A percentile compares a stretch with the other conserved stretches of the same genome.
Evolutionary conservation across 345 rosid species (phyloP).

Genomic region (Melaleuca quinquenervia): DNA sequence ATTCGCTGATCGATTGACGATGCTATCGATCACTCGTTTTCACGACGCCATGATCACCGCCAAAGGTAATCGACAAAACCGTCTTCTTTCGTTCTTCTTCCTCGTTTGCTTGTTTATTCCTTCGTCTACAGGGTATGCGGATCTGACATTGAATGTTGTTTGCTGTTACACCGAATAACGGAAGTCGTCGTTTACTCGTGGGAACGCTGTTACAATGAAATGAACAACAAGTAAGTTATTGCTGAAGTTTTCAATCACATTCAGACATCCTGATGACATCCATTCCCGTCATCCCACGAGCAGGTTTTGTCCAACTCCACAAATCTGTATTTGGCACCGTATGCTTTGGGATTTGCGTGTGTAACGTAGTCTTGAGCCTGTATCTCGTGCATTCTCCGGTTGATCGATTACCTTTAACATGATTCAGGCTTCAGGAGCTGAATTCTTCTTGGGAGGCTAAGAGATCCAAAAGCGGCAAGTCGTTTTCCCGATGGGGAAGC

Average conservation of each 20-base stretch:
- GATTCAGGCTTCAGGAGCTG: not conserved
- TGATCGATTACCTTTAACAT: not conserved
- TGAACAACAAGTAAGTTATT: not conserved
- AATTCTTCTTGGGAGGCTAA: not conserved
- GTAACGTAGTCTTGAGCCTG: not conserved
- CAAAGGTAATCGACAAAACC: not conserved
- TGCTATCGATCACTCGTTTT: not conserved
- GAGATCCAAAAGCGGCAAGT: not conserved
- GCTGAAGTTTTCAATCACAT: not conserved
- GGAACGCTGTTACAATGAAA: not conserved
- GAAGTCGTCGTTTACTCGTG: not conserved
- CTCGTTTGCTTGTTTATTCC: not conserved
- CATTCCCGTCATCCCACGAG: not conserved
- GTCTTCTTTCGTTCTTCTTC: not conserved
- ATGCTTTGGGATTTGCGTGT: not conserved
- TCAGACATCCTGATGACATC: not conserved
- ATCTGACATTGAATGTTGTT: not conserved
- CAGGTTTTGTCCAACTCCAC: not conserved
- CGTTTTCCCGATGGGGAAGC: constrained; percentile 33
- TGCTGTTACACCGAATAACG: not conserved
- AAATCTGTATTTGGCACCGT: not conserved
- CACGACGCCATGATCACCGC: not conserved
- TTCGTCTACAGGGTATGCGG: not conserved
- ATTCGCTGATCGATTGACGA: not conserved
- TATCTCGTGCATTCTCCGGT: not conserved